These are phyloP conservation scores for Fusarium sublunatum DNA, from an alignment of 2,329 filamentous ascomycete species.

Conservation along the genomic window DNA sequence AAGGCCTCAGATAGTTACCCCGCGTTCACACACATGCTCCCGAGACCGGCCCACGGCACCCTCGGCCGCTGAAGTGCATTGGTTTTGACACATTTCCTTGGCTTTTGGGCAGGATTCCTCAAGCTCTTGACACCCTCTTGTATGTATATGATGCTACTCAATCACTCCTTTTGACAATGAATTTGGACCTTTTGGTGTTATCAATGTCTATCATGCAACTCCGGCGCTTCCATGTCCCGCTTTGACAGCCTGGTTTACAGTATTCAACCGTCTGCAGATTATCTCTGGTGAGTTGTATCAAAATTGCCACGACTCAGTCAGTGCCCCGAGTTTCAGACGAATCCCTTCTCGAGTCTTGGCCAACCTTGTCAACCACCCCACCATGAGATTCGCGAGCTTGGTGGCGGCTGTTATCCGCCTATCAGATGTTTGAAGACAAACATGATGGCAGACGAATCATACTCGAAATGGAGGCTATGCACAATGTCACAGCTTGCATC, in stretches of 20 bases:
- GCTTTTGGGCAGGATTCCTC: slow-evolving; percentile 19
- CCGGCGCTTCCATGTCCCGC: neutral
- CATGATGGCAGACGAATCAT: slow-evolving; percentile 23
- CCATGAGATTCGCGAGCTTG: slow-evolving; percentile 42
- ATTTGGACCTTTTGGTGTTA: slow-evolving; percentile 7
- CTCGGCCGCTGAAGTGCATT: slow-evolving; percentile 39
- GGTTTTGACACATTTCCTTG: slow-evolving; percentile 21
- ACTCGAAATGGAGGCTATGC: slow-evolving; percentile 17
- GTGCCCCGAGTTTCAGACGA: neutral
- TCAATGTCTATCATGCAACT: slow-evolving; percentile 6
- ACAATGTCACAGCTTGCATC: slow-evolving; percentile 25
- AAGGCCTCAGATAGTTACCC: slow-evolving; percentile 35
- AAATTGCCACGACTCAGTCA: neutral
- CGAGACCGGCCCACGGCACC: slow-evolving; percentile 44
- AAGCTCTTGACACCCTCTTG: slow-evolving; percentile 26
- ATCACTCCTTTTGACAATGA: slow-evolving; percentile 4
- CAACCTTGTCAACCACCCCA: slow-evolving; percentile 25
- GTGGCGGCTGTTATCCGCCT: slow-evolving; percentile 32
- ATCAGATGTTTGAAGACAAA: slow-evolving; percentile 30
- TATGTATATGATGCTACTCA: slow-evolving; percentile 14
- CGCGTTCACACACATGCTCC: slow-evolving; percentile 45
- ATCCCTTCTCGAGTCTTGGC: slow-evolving; percentile 13
- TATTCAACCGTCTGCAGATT: neutral
- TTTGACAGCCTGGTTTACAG: neutral
- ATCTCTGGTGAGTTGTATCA: neutral